A percentile compares a stretch with the other conserved stretches of the same genome.
These are phyloP conservation scores for Ceratocystis colombiana DNA, from an alignment of 2,329 filamentous ascomycete genomes.

Conservation along the genomic window DNA sequence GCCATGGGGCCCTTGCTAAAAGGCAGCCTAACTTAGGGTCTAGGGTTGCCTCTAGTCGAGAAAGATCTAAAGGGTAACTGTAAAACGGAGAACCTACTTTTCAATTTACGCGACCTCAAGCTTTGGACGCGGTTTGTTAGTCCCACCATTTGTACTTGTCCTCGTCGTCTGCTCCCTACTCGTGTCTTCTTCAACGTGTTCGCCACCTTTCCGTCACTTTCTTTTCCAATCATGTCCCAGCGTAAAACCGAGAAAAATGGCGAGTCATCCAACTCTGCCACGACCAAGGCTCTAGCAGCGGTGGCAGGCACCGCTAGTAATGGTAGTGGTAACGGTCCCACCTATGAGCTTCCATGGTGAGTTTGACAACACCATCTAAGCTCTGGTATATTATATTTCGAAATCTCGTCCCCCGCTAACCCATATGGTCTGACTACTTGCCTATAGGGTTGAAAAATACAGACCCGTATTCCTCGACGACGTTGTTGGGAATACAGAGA, in stretches of 20 bases:
- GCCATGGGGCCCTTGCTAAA: background rate
- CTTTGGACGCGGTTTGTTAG: background rate
- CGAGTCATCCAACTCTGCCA: conserved; percentile 51
- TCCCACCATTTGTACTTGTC: background rate
- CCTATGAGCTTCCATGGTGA: conserved; percentile 73
- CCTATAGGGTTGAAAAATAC: conserved; percentile 89
- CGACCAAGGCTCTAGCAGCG: conserved; percentile 46
- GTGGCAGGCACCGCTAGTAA: conserved; percentile 43
- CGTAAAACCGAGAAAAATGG: conserved; percentile 44
- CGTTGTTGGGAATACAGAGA: conserved; percentile 95
- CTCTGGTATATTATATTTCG: too few species aligned
- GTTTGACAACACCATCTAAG: conserved; percentile 24
- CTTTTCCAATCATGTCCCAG: conserved; percentile 37
- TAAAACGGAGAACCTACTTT: background rate
- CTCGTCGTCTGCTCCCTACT: background rate
- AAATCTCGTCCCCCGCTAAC: background rate
- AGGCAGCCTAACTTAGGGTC: background rate
- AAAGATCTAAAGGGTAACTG: background rate
- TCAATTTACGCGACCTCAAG: conserved; percentile 21
- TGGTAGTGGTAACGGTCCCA: conserved; percentile 39
- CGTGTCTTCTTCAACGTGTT: background rate
- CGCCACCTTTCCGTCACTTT: background rate
- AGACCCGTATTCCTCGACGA: conserved; percentile 90
- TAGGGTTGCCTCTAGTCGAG: background rate
- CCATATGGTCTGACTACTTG: background rate